Base-by-base conservation (phyloP, 345 rosid genomes). In the Eucalyptus dawsonii region DNA sequence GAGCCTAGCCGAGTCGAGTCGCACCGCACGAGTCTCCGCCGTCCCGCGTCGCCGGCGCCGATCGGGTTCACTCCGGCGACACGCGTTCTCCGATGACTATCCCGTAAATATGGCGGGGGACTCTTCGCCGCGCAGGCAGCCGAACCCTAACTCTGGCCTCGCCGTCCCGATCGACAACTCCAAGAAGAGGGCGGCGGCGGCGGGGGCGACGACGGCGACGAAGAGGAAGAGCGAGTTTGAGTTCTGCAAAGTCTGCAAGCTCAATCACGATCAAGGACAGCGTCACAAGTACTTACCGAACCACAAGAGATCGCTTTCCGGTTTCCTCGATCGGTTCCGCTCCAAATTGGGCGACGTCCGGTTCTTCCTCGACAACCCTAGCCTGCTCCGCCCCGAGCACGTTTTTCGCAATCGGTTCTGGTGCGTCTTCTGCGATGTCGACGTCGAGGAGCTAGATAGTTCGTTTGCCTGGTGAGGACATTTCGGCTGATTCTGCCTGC, bases 401-500 rank as follows among this genome's bases (percentile, higher is more conserved):
- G 93, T 95, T 87, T 93, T 94, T 54, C 93, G 91, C 58, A 94
- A 94, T 91, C 95, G 97, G 88, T 91, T 96, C 56, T 95, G 99
- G 99, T 96, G 98, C 91, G 94, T 95, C 92, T 94, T 97, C 93
- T 98, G 99, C 88, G 99, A 96, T 50, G 62, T 88, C 69, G 98
- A 96, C 80, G 87, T 97, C 34, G 91, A 90, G 60, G 99, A 97
- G 92, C 88, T 90, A 34, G 93, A 90, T 50, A 96, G 97, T 93
- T 92, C 93, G 90, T 95, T 97, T 44, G 96, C 96, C 85, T 95
- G 98, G 98, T 97, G 92, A 89, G 90, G 10, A 22, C 29, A 76
- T 40, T 21, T 76, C 47, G 47, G 85, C 29, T 21, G 2, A 40
- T 37, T 37, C 83, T 76, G 83, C 47, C 5, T 40, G 44, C 4